Percentiles rank a stretch among this genome's conserved stretches.
Conservation (phyloP, 352 stramenopile species). For the Phytophthora chlamydospora region DNA sequence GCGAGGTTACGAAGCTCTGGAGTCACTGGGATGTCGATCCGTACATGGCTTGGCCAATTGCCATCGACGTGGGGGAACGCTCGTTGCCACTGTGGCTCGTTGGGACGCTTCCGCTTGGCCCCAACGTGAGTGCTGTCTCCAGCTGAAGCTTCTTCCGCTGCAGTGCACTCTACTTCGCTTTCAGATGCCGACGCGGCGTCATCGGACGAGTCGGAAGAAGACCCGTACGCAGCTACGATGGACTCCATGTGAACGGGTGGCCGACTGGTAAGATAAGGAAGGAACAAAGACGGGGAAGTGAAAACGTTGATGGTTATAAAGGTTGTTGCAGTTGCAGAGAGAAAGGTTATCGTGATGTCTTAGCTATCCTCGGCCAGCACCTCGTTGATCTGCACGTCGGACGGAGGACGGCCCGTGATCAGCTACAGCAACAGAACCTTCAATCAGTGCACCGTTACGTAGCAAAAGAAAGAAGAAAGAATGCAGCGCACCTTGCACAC, state of each 20-base stretch:
- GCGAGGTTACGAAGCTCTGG: constrained; percentile 34
- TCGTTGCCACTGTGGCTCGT: constrained; percentile 55
- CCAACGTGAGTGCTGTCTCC: constrained; percentile 4
- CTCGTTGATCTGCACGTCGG: constrained; percentile 73
- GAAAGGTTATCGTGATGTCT: neutral
- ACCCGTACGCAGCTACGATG: constrained; percentile 42
- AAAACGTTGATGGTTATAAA: constrained; percentile 17
- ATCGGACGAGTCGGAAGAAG: constrained; percentile 34
- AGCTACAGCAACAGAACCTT: constrained; percentile 42
- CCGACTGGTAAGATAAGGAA: neutral
- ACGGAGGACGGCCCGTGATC: constrained; percentile 68
- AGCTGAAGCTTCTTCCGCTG: neutral
- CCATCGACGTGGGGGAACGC: constrained; percentile 77
- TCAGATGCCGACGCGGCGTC: constrained; percentile 26
- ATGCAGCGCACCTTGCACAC: constrained; percentile 75
- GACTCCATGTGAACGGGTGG: constrained; percentile 46
- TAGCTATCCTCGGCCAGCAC: constrained; percentile 65
- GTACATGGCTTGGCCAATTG: constrained; percentile 85
- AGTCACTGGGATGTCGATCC: constrained; percentile 47
- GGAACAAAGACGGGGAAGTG: constrained; percentile 28
- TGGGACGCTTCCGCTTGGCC: constrained; percentile 54
- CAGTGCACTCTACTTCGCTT: constrained; percentile 15
- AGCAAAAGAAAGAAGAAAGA: neutral
- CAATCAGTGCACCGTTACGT: neutral
- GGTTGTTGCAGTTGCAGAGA: constrained; percentile 7